Conservation (phyloP, 2,329 filamentous ascomycete species). For the Trichoderma simmonsii region DNA sequence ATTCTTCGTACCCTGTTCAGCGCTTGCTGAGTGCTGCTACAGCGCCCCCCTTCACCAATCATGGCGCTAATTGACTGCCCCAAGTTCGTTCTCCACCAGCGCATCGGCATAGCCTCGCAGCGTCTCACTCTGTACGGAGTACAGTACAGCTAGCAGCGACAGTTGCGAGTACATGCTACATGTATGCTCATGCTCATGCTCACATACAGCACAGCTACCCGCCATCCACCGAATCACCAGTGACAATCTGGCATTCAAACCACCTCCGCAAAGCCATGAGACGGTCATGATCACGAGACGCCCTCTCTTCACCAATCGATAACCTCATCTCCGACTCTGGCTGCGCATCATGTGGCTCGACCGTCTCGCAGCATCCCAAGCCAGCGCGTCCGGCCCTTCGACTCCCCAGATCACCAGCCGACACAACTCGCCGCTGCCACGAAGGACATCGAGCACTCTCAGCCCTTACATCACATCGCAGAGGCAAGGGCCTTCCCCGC, state of each 20-base stretch:
- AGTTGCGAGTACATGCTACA: background rate
- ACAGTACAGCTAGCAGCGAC: background rate
- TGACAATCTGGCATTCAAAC: background rate
- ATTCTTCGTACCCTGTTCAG: background rate
- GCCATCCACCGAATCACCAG: background rate
- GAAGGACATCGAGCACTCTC: constrained; percentile 64
- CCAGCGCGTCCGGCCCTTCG: constrained; percentile 55
- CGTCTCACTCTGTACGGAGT: background rate
- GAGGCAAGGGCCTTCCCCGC: constrained; percentile 64
- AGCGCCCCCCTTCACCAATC: background rate
- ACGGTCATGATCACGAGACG: background rate
- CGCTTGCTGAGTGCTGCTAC: background rate
- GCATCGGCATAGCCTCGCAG: constrained; percentile 3
- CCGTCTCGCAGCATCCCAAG: constrained; percentile 68
- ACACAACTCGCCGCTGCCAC: constrained; percentile 67
- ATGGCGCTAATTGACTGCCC: background rate
- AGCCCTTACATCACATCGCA: constrained; percentile 66
- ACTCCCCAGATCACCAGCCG: constrained; percentile 63
- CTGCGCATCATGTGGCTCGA: constrained; percentile 77
- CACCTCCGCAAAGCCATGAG: background rate
- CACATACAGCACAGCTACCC: background rate
- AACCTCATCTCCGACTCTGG: background rate
- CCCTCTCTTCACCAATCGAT: background rate
- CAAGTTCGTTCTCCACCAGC: background rate
- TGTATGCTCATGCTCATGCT: background rate